Evolutionary conservation across 768 basidiomycete genomes (phyloP).

Genomic region (Phlegmacium glaucopus): DNA sequence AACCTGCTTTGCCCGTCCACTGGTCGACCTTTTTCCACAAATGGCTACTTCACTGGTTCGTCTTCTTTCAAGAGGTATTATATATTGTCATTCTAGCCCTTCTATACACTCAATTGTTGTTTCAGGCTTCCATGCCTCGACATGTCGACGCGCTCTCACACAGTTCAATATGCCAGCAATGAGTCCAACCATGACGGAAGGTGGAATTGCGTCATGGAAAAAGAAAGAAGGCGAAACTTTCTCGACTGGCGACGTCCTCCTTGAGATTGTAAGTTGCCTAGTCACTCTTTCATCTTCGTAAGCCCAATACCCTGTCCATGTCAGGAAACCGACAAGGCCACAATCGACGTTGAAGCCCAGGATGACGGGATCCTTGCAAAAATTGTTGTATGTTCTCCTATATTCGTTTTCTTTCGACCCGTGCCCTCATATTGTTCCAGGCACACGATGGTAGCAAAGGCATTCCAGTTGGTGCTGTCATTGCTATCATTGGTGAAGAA

Average conservation of each 20-base stretch:
- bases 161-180: slow-evolving; percentile 97
- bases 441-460: slow-evolving; percentile 82
- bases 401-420: background rate
- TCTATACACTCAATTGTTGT: slow-evolving; percentile 1
- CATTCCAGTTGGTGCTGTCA: slow-evolving; percentile 80
- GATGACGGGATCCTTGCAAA: slow-evolving; percentile 96
- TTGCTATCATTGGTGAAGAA: slow-evolving; percentile 92
- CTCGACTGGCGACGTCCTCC: slow-evolving; percentile 85
- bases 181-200: slow-evolving; percentile 99
- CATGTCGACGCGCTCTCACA: slow-evolving; percentile 72
- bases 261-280: slow-evolving; percentile 77
- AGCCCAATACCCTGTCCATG: slow-evolving; percentile 10
- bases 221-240: slow-evolving; percentile 94
- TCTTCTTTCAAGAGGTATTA: slow-evolving; percentile 62
- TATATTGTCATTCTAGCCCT: background rate
- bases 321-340: slow-evolving; percentile 99
- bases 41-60: slow-evolving; percentile 70
- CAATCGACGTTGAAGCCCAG: slow-evolving; percentile 98
- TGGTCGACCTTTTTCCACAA: slow-evolving; percentile 14
- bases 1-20: slow-evolving; percentile 4
- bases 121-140: slow-evolving; percentile 80
- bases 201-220: slow-evolving; percentile 97
- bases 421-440: slow-evolving; percentile 36
- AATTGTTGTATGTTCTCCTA: slow-evolving; percentile 71
- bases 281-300: slow-evolving; percentile 6